Evolutionary conservation across 495 filamentous ascomycete species (phyloP).

Genomic region (Pseudoneurospora amorphoporcata): DNA sequence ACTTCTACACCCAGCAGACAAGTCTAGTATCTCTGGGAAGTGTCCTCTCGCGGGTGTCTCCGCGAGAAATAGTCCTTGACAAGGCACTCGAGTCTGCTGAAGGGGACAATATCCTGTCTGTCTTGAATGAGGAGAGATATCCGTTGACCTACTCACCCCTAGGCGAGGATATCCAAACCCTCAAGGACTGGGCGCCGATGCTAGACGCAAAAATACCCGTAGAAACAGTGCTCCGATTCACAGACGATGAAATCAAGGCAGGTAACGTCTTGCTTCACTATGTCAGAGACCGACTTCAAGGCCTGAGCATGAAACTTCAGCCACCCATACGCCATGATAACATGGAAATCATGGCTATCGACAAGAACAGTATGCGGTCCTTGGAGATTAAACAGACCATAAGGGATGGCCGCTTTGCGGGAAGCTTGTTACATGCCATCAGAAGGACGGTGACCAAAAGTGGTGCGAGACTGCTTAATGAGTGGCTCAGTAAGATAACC

Average conservation of each 20-base stretch:
- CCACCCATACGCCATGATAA: slow-evolving; percentile 63
- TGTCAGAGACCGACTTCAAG: slow-evolving; percentile 65
- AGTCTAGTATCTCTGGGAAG: slow-evolving; percentile 62
- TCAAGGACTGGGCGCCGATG: slow-evolving; percentile 64
- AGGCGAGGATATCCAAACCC: slow-evolving; percentile 33
- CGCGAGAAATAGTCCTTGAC: slow-evolving; percentile 76
- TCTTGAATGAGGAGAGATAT: slow-evolving; percentile 47
- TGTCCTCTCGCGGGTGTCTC: slow-evolving; percentile 68
- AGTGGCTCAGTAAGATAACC: slow-evolving; percentile 59
- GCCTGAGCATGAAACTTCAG: slow-evolving; percentile 73
- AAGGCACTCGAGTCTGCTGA: slow-evolving; percentile 41
- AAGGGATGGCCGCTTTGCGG: slow-evolving; percentile 59
- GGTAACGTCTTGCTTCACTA: slow-evolving; percentile 73
- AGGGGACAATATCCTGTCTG: slow-evolving; percentile 31
- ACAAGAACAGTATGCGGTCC: slow-evolving; percentile 79
- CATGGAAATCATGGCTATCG: slow-evolving; percentile 76
- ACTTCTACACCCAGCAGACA: slow-evolving; percentile 81
- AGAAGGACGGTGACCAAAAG: slow-evolving; percentile 83
- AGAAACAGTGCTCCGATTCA: slow-evolving; percentile 30
- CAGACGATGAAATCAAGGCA: slow-evolving; percentile 48
- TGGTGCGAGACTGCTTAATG: slow-evolving; percentile 69
- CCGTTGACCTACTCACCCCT: slow-evolving; percentile 44
- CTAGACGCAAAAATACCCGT: slow-evolving; percentile 55
- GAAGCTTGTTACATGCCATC: slow-evolving; percentile 82
- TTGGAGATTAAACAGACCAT: slow-evolving; percentile 83